phyloP scores from a whole-genome alignment of 1,284 basidiomycete species.

The Ceratobasidium sp. region DNA sequence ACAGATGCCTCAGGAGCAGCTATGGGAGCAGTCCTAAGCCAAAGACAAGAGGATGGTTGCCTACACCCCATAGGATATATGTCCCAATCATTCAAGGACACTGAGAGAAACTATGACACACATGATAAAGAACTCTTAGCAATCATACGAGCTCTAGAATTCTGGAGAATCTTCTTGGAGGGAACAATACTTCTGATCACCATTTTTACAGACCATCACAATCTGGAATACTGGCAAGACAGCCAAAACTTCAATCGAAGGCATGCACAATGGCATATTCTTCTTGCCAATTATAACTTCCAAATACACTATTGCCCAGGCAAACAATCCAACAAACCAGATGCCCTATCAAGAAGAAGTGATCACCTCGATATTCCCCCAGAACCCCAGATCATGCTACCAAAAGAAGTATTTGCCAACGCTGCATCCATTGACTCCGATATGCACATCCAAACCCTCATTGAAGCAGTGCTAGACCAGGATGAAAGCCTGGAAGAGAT shows the following conservation, averaged over 20 bases:
- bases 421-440: not conserved
- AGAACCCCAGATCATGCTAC: not conserved
- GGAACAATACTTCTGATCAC: constrained; percentile 19
- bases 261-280: constrained; percentile 1
- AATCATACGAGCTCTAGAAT: constrained; percentile 12
- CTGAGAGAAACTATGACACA: constrained; percentile 50
- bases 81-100: constrained; percentile 25
- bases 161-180: constrained; percentile 41
- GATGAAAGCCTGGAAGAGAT: not conserved
- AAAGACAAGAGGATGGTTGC: constrained; percentile 24
- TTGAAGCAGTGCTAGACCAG: not conserved
- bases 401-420: not conserved
- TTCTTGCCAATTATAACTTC: constrained; percentile 3
- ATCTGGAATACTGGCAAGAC: constrained; percentile 45
- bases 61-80: constrained; percentile 41
- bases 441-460: not conserved
- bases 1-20: constrained; percentile 32
- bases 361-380: not conserved
- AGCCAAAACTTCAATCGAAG: constrained; percentile 20
- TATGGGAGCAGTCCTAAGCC: constrained; percentile 43
- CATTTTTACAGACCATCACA: constrained; percentile 19
- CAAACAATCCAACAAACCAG: constrained; percentile 44
- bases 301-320: not conserved
- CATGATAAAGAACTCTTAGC: constrained; percentile 51
- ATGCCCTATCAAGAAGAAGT: not conserved